Evolutionary conservation across 2,329 filamentous ascomycete genomes (phyloP).

Genomic region (Calonectria naviculata): DNA sequence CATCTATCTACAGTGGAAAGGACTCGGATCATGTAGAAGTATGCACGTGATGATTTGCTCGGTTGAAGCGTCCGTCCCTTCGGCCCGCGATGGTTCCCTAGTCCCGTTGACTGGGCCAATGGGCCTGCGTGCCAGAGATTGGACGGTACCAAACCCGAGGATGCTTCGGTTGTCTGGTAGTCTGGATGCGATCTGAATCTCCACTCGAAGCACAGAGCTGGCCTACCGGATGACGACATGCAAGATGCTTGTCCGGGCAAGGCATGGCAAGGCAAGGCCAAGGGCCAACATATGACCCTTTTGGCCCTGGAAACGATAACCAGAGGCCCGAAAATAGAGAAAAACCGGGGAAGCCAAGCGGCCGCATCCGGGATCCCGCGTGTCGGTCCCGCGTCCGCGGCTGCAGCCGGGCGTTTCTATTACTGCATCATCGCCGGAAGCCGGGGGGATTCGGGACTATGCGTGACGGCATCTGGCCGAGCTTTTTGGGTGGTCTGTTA

Average conservation of each 20-base stretch:
- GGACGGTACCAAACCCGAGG: neutral
- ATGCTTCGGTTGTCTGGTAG: neutral
- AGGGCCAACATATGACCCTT: neutral
- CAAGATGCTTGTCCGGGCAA: neutral
- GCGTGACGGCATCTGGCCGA: conserved; percentile 18
- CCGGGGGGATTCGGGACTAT: conserved; percentile 20
- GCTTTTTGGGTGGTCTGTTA: neutral
- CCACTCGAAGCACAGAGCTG: neutral
- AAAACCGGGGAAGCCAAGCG: conserved; percentile 12
- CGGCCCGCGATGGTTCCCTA: conserved; percentile 15
- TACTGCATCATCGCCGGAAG: conserved; percentile 23
- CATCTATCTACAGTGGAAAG: neutral
- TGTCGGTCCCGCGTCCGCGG: conserved; percentile 10
- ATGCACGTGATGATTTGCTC: neutral
- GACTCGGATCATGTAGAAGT: too few relatives aligned
- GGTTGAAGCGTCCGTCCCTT: neutral
- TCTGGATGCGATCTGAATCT: neutral
- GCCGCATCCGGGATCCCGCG: conserved; percentile 16
- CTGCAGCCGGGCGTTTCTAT: conserved; percentile 13
- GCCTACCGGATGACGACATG: neutral
- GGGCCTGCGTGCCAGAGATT: neutral
- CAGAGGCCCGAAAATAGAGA: neutral
- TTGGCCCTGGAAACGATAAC: neutral
- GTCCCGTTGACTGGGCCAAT: conserved; percentile 3
- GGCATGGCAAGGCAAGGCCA: neutral